Base-by-base conservation (phyloP, 192 early-diverging fungal species). In the Entophlyctis luteolus region DNA sequence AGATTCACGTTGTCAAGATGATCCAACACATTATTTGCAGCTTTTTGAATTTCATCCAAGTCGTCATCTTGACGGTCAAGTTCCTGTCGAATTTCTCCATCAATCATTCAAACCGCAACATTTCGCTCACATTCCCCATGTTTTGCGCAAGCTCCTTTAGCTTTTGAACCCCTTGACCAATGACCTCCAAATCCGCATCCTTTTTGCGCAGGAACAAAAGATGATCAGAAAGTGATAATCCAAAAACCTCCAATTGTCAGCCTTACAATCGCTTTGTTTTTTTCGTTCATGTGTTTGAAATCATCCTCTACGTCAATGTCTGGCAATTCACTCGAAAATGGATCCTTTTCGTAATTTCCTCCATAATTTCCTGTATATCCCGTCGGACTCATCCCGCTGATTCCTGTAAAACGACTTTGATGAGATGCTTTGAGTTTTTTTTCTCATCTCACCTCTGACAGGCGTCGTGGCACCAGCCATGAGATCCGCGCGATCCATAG, bases 241-340 rank as follows among this genome's bases (percentile, higher is more conserved):
- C n/a, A 18, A 25, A 55, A 37, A 27, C 4, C 45, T 6, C 18
- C 0, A 71, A 59, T 8, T 35, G 18, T 42, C 14, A 39, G 0
- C 56, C 73, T 39, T 45, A 82, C 83, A 67, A 86, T 86, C 42
- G 71, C 56, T 63, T 77, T 74, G 66, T 86, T 81, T 34, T 72
- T 78, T 48, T 82, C 77, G 48, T 72, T 75, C 22, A 86, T 82
- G 33, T 65, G 32, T 57, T 82, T 82, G 23, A 86, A 71, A 65
- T 86, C 84, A 49, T 86, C 84, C 55, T 81, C 82, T 2, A 82
- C 82, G 48, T 86, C 84, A 59, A 86, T 86, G 65, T 86, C 84
- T n/a, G 82, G 80, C 46, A 86, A 62, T 31, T 86, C 81, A 2
- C 72, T 57, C 18, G 63, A 68, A 50, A 77, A 85, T 10, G 81